Percentiles rank a stretch among this genome's conserved stretches.
Evolutionary conservation across 2,329 filamentous ascomycete genomes (phyloP).

Genomic region (Ambrosiella cleistominuta): DNA sequence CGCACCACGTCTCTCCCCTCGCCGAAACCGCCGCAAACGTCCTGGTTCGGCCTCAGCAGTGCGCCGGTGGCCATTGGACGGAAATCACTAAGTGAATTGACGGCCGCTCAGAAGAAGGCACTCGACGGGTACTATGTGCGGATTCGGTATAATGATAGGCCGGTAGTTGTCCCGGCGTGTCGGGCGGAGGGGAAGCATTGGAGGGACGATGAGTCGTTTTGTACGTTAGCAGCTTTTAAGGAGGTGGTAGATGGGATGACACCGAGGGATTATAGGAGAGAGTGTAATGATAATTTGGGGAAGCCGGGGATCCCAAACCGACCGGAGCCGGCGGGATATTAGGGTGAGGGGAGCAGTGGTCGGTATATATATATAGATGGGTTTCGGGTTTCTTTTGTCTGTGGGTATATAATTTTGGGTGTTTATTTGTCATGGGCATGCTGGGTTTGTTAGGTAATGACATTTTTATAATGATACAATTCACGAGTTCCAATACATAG

Average conservation of each 20-base stretch:
- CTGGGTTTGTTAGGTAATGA: too few species aligned
- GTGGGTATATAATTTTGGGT: too few species aligned
- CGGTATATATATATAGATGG: background rate
- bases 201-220: constrained; percentile 72
- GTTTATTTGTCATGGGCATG: too few species aligned
- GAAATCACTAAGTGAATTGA: constrained; percentile 30
- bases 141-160: constrained; percentile 74
- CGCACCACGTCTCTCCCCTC: constrained; percentile 19
- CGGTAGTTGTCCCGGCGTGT: constrained; percentile 71
- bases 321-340: constrained; percentile 36
- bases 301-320: constrained; percentile 28
- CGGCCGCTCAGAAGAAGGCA: constrained; percentile 35
- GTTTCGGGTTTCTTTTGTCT: too few species aligned
- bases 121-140: constrained; percentile 73
- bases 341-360: constrained; percentile 6
- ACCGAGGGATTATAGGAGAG: constrained; percentile 54
- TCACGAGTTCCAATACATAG: too few species aligned
- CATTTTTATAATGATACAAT: too few species aligned
- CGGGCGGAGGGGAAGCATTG: constrained; percentile 61
- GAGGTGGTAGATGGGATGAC: constrained; percentile 79
- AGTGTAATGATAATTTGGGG: constrained; percentile 30
- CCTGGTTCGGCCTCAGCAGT: background rate
- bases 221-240: constrained; percentile 86
- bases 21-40: background rate
- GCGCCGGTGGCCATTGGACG: constrained; percentile 2